Evolutionary conservation across 2,329 filamentous ascomycete genomes (phyloP).

Genomic region (Epichloe hybrida): DNA sequence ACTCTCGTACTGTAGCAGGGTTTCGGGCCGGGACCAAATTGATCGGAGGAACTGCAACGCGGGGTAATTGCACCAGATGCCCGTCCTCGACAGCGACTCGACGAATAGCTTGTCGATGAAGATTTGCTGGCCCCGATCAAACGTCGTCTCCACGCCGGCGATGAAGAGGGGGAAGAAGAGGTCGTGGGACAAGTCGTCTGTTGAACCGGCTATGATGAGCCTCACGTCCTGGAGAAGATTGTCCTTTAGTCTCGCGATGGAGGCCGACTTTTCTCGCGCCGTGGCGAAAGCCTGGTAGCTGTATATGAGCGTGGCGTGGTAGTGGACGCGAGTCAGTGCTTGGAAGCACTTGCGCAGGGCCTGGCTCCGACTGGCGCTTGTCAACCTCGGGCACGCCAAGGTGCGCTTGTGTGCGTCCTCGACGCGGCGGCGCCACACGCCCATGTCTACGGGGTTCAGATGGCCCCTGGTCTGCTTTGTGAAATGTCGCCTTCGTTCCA

Average conservation of each 20-base stretch:
- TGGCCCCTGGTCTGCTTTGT: neutral
- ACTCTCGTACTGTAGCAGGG: neutral
- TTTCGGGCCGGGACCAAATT: constrained; percentile 1
- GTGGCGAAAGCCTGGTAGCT: constrained; percentile 10
- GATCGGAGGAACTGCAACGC: constrained; percentile 5
- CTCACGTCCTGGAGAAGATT: constrained; percentile 2
- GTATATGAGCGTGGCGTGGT: constrained; percentile 10
- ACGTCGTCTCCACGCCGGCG: constrained; percentile 3
- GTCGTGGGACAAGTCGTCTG: constrained; percentile 4
- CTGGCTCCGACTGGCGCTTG: constrained; percentile 1
- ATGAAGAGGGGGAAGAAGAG: constrained; percentile 7
- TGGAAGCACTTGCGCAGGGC: constrained; percentile 7
- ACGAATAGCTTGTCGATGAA: constrained; percentile 2
- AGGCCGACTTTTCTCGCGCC: neutral
- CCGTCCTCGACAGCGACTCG: constrained; percentile 1
- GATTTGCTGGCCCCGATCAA: neutral
- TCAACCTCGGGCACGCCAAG: constrained; percentile 6
- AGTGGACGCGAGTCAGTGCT: constrained; percentile 8
- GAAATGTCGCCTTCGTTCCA: constrained; percentile 2
- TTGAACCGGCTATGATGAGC: constrained; percentile 1
- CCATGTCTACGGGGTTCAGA: constrained; percentile 1
- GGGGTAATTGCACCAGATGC: constrained; percentile 6
- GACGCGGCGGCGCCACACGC: neutral
- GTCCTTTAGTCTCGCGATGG: neutral
- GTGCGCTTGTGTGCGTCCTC: neutral